Conservation (phyloP, 768 basidiomycete species). For the Rhodotorula graminis region DNA sequence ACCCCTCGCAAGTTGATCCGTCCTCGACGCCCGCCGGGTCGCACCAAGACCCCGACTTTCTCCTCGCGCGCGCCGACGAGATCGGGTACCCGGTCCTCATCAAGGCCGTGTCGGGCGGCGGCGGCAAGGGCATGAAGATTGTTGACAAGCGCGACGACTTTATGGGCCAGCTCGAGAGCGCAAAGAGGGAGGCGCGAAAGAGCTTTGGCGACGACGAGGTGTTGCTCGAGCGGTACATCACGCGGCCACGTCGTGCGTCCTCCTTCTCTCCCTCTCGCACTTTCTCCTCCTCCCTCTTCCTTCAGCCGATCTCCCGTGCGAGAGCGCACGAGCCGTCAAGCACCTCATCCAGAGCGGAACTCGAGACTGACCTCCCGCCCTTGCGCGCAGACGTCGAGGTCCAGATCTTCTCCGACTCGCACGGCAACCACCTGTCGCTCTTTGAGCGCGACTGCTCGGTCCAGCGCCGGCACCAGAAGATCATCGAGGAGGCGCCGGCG, state of each 20-base stretch:
- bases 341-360: too few relatives aligned
- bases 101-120: conserved; percentile 93
- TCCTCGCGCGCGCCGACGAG: conserved; percentile 63
- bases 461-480: conserved; percentile 70
- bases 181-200: conserved; percentile 80
- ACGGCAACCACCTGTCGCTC: conserved; percentile 79
- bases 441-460: conserved; percentile 59
- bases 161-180: conserved; percentile 72
- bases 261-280: too few relatives aligned
- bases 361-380: not conserved
- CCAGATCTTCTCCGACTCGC: conserved; percentile 81
- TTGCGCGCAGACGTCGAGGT: conserved; percentile 61
- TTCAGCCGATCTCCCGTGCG: too few relatives aligned
- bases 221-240: conserved; percentile 81
- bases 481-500: conserved; percentile 81
- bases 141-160: conserved; percentile 67
- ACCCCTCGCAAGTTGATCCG: conserved; percentile 45
- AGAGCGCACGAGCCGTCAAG: too few relatives aligned
- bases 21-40: conserved; percentile 47
- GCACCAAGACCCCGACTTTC: conserved; percentile 64
- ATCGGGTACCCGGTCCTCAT: conserved; percentile 90
- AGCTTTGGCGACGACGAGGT: conserved; percentile 78
- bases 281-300: not conserved
- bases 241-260: conserved; percentile 64
- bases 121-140: conserved; percentile 91